Evolutionary conservation across 345 rosid species (phyloP), one percentile per base, ranked within the genome.

Genomic region (Syzygium aromaticum): DNA sequence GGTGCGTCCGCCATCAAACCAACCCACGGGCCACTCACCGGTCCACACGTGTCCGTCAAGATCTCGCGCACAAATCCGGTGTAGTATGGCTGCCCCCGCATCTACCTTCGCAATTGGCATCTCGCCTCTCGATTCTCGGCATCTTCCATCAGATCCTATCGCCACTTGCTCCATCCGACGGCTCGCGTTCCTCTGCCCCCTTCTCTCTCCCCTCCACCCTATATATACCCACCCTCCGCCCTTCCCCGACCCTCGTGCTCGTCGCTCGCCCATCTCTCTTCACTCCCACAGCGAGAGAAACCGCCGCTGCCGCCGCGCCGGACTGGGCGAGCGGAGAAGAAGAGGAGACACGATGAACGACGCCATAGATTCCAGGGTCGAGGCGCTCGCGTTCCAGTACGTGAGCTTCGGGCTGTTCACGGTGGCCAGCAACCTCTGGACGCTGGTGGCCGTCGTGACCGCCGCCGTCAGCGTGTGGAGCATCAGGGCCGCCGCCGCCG

Each of bases 391-490:
- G 9, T 92, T 95, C 5, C 89, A 93, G 43, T 92, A 90, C 89
- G 91, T 88, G 8, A 90, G 90, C 87, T 91, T 93, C 63, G 96
- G 94, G 64, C 77, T 94, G 57, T 78, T 91, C 88, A 85, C 93
- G 22, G 84, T 89, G 33, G 92, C 93, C 54, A 92, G 91, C 89
- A 95, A 92, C 87, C 87, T 96, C 0, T 95, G 97, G 98, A 88
- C 98, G 57, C 93, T 94, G 95, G 85, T 96, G 27, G 94, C 98
- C 85, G 89, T 94, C 52, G 63, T 93, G 28, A 93, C 98, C 0
- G 96, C 96, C 43, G 98, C 95, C 85, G 86, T 95, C 28, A 93
- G 98, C 86, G 93, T 94, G 87, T 94, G 97, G 96, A 91, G 92
- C 89, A 92, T 95, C 85, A 92, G 90, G 88, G 84, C 88, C 53